A percentile compares a stretch with the other conserved stretches of the same genome.
Conservation (phyloP, 2,329 filamentous ascomycete genomes). For the Chrysoporthe deuterocubensis region DNA sequence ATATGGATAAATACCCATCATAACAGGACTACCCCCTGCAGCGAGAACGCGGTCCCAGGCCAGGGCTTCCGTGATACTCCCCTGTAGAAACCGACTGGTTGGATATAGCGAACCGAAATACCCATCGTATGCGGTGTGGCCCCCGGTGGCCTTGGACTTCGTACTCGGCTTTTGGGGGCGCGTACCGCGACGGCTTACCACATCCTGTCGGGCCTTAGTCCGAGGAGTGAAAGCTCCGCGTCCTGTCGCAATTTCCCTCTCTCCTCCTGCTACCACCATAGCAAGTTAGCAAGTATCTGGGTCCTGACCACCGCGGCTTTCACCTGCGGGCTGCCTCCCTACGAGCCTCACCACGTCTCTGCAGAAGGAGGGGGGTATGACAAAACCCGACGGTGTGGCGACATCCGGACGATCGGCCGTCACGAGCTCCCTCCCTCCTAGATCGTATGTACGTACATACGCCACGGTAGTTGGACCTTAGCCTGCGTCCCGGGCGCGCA, state of each 20-base stretch:
- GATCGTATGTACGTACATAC: background rate
- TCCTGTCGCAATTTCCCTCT: background rate
- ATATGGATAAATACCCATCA: background rate
- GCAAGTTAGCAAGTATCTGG: no score
- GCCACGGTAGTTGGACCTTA: no score
- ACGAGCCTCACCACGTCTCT: background rate
- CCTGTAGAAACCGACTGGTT: slow-evolving; percentile 2
- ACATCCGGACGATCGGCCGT: background rate
- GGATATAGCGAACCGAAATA: background rate
- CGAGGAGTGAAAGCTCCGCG: no score
- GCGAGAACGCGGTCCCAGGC: no score
- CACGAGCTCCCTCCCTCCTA: background rate
- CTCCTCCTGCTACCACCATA: no score
- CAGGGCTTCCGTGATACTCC: no score
- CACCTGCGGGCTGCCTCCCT: slow-evolving; percentile 4
- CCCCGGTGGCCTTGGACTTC: no score
- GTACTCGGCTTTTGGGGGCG: no score
- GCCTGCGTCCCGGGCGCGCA: no score
- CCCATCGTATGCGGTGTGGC: background rate
- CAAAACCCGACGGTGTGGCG: background rate
- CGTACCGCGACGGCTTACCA: no score
- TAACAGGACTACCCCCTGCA: background rate
- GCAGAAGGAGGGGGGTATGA: background rate
- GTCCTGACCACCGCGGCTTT: background rate
- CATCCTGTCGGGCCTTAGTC: no score